These are phyloP conservation scores for Paxillus ammoniavirescens DNA, from an alignment of 768 basidiomycete species.

Conservation along the genomic window DNA sequence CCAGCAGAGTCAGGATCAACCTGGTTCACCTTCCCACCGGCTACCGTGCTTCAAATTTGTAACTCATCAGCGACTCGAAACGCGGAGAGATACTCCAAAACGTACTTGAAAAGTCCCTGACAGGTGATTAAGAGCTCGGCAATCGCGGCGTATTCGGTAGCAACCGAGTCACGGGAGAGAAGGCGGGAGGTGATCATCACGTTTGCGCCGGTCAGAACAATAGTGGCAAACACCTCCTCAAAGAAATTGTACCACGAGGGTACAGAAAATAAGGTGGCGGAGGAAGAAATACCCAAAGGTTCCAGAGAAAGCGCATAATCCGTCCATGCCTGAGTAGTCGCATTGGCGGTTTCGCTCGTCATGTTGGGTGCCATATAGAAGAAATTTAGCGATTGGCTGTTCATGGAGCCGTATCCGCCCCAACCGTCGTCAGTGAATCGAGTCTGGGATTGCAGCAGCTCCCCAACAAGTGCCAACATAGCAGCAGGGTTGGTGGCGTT, in stretches of 20 bases:
- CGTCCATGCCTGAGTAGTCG: slow-evolving; percentile 33
- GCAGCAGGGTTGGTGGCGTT: slow-evolving; percentile 29
- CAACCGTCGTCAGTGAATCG: slow-evolving; percentile 41
- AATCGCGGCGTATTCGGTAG: slow-evolving; percentile 20
- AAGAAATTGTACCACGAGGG: slow-evolving; percentile 29
- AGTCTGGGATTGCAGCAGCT: slow-evolving; percentile 35
- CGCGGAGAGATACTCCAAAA: background rate
- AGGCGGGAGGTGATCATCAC: slow-evolving; percentile 35
- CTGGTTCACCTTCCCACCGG: slow-evolving; percentile 42
- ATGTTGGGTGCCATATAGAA: slow-evolving; percentile 35
- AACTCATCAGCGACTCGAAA: slow-evolving; percentile 5
- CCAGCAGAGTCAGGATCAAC: slow-evolving; percentile 37
- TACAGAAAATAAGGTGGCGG: slow-evolving; percentile 20
- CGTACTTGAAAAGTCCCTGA: slow-evolving; percentile 1
- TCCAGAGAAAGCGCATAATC: slow-evolving; percentile 14
- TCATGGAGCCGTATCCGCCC: slow-evolving; percentile 36
- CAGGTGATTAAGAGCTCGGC: slow-evolving; percentile 18
- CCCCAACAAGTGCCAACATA: slow-evolving; percentile 30
- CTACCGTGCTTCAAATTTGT: slow-evolving; percentile 36
- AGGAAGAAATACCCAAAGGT: slow-evolving; percentile 18
- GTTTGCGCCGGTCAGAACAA: slow-evolving; percentile 20
- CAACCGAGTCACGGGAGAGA: slow-evolving; percentile 28
- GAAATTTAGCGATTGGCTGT: slow-evolving; percentile 5
- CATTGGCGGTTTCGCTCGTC: slow-evolving; percentile 32
- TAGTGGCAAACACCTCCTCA: background rate